These are phyloP conservation scores for Sistotremastrum niveocremeum DNA, from an alignment of 768 basidiomycete species.

Conservation along the genomic window DNA sequence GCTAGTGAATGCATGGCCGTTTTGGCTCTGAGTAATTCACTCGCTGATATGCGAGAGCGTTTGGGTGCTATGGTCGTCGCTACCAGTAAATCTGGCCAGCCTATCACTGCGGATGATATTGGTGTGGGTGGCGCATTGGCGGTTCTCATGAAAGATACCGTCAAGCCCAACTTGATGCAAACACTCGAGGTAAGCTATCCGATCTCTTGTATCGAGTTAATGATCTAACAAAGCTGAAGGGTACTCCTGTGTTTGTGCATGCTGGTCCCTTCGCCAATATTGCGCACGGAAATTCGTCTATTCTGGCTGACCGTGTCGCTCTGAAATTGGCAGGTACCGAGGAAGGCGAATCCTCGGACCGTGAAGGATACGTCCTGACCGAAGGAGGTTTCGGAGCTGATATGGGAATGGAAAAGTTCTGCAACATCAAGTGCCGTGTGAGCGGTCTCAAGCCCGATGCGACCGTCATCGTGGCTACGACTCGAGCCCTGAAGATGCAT, in stretches of 20 bases:
- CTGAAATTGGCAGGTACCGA: conserved; percentile 95
- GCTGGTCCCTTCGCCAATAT: conserved; percentile 99
- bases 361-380: conserved; percentile 89
- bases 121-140: conserved; percentile 92
- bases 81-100: conserved; percentile 78
- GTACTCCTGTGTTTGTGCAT: conserved; percentile 97
- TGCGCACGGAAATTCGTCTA: conserved; percentile 96
- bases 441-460: conserved; percentile 91
- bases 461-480: conserved; percentile 91
- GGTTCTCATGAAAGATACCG: conserved; percentile 96
- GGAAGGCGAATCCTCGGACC: conserved; percentile 68
- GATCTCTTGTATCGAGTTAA: not conserved
- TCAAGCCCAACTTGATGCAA: conserved; percentile 99
- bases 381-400: conserved; percentile 99
- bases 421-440: conserved; percentile 96
- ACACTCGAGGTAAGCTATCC: conserved; percentile 56
- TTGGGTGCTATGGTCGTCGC: conserved; percentile 97
- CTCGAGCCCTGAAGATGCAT: conserved; percentile 98
- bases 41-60: conserved; percentile 83
- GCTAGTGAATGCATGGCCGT: conserved; percentile 99
- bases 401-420: conserved; percentile 99
- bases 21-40: conserved; percentile 74
- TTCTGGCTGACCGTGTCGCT: conserved; percentile 93
- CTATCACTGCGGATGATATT: conserved; percentile 92
- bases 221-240: conserved; percentile 25